Base-by-base conservation (phyloP, 495 filamentous ascomycete species). In the Cercophora samala region DNA sequence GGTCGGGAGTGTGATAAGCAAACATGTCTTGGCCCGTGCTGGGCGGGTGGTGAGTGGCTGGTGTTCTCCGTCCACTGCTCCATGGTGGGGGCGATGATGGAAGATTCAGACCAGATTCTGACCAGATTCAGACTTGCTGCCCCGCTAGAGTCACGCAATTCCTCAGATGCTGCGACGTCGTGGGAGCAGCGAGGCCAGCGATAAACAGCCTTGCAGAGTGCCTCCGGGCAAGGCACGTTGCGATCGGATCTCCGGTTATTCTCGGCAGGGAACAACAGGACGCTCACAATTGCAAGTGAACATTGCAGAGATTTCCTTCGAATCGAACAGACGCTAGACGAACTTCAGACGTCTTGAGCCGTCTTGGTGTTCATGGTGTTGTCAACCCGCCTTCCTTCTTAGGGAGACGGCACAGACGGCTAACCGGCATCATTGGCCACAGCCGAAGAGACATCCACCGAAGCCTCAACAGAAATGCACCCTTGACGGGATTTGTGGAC, bases 21-120 rank as follows among this genome's bases (percentile, higher is more conserved):
- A 29, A 42, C 53, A 19, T 60, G 19, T 25, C 58, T 60, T 60
- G 29, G 60, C 60, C 29, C 60, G 60, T 4, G 60, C 60, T 62
- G n/a, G 60, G 60, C 19, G 58, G 25, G 15, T 21, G 25, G 58
- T 61, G 58, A 62, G 60, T 62, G 60, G 60, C 29, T 42, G 26
- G 26, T 62, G n/a, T 19, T 19, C 26, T 62, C 26, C 60, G 18
- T 60, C 60, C 18, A 4, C 26, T 46, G 4, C 25, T 62, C 15
- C 18, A 46, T 62, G 5, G 24, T 62, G 60, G 24, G 60, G 60
- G 29, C 25, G 5, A 37, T 29, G 60, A 62, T 21, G 60, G 29
- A 46, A 62, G 21, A n/a, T 29, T 42, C 60, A 62, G n/a, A 46
- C 26, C 26, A 29, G 21, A n/a, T 29, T 42, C 60, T 46, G n/a